phyloP scores from a whole-genome alignment of 768 basidiomycete species.

The Mycena leptocephala region DNA sequence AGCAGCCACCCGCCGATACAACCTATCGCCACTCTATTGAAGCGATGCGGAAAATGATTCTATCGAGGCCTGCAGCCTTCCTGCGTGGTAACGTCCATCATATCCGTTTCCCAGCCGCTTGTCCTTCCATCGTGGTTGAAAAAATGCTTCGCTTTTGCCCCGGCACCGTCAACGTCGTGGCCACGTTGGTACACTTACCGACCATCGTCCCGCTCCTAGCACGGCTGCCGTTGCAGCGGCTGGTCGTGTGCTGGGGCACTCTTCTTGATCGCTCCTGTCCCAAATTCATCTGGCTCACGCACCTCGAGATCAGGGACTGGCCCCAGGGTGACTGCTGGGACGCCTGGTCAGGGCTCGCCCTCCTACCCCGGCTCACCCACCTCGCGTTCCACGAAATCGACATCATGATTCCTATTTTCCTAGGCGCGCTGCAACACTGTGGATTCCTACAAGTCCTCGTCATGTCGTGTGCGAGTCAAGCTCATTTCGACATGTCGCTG shows the following conservation, averaged over 20 bases:
- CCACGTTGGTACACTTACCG: neutral
- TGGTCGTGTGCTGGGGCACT: neutral
- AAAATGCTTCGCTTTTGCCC: neutral
- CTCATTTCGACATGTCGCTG: neutral
- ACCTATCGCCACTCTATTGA: neutral
- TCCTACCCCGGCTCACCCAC: no score
- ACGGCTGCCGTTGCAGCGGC: neutral
- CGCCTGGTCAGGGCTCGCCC: neutral
- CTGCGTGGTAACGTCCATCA: neutral
- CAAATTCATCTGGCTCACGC: neutral
- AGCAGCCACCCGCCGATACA: neutral
- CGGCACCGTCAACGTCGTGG: neutral
- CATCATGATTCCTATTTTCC: neutral
- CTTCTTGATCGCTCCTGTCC: neutral
- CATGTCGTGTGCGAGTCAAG: neutral
- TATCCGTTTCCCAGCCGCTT: neutral
- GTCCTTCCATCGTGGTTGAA: neutral
- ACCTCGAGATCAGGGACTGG: constrained; percentile 9
- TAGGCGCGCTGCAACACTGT: neutral
- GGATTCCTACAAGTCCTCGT: neutral
- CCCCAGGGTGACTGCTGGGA: neutral
- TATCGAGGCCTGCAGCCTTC: neutral
- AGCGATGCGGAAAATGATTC: neutral
- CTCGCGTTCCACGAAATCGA: constrained; percentile 5
- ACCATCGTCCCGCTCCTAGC: neutral